Base-by-base conservation (phyloP, 2,329 filamentous ascomycete genomes). In the Emmonsia crescens region DNA sequence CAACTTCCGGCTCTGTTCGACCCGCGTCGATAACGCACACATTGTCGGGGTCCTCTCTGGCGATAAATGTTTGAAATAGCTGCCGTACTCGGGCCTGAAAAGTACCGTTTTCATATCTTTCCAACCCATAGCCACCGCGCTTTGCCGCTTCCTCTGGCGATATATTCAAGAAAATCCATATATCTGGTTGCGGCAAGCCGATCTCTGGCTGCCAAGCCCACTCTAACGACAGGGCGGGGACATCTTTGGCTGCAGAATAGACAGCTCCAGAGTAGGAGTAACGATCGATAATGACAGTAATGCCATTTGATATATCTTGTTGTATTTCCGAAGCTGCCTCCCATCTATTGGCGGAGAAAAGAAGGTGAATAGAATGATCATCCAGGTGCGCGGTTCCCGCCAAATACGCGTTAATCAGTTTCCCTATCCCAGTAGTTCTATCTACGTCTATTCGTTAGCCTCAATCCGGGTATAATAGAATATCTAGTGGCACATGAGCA, bases 181-280 rank as follows among this genome's bases (percentile, higher is more conserved):
- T 72, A 76, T 99, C 94, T 0, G 94, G 93, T 4, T 88, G 83
- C 1, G 94, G 93, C 0, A 99, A 81, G 0, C 93, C 93, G 16
- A 89, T 82, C 69, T 97, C 94, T 0, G 92, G 90, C 19, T 85
- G 82, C 67, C 89, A 86, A 8, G 91, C 91, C 92, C 94, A 99
- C 0, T 82, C 76, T 0, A 96, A 79, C 0, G 82, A 78, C 14
- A 96, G 81, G 1, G 79, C 74, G 0, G 86, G 83, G 67, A 89
- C 90, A 52, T 84, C 80, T 72, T 97, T 97, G 3, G 94, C 93
- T 0, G 91, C 90, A 29, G 87, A 91, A 78, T 97, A 99, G 57
- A 96, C 91, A 62, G 92, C 89, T 60, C 94, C 94, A 24, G 89
- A 94, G 78, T 96, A 93, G 73, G 95, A 96, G 78, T 97, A 99